Conservation (phyloP, 164 flowering plant species). For the Malania oleifera region DNA sequence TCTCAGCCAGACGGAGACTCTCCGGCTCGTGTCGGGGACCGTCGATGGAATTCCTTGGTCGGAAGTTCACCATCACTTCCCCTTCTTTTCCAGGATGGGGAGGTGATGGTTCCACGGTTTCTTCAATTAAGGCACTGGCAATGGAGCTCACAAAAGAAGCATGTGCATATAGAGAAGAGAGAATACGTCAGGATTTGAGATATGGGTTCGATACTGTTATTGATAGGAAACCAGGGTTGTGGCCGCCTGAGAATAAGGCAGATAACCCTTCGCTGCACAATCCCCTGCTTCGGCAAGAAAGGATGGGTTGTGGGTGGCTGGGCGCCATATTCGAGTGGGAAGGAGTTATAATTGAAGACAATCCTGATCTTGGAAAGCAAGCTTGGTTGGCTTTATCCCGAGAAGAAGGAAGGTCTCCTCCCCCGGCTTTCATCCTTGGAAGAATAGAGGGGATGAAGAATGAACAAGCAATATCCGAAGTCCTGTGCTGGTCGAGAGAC, state of each 20-base stretch:
- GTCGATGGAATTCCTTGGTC: slow-evolving; percentile 23
- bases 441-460: slow-evolving; percentile 96
- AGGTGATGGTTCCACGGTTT: slow-evolving; percentile 7
- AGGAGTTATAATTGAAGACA: slow-evolving; percentile 81
- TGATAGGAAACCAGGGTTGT: slow-evolving; percentile 38
- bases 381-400: slow-evolving; percentile 77
- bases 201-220: slow-evolving; percentile 33
- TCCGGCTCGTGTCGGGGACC: slow-evolving; percentile 21
- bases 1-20: not conserved
- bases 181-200: slow-evolving; percentile 31
- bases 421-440: slow-evolving; percentile 59
- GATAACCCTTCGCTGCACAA: slow-evolving; percentile 80
- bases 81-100: slow-evolving; percentile 18
- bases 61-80: slow-evolving; percentile 14
- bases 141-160: slow-evolving; percentile 74
- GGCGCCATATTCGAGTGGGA: slow-evolving; percentile 98
- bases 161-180: slow-evolving; percentile 42
- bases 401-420: slow-evolving; percentile 91
- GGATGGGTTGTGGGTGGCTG: slow-evolving; percentile 98
- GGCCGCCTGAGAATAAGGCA: slow-evolving; percentile 83
- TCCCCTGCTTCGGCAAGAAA: slow-evolving; percentile 83
- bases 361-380: slow-evolving; percentile 79
- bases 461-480: slow-evolving; percentile 93
- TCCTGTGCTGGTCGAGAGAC: slow-evolving; percentile 96
- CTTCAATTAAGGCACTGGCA: slow-evolving; percentile 50